A percentile compares a stretch with the other conserved stretches of the same genome.
phyloP scores from a whole-genome alignment of 2,329 filamentous ascomycete species.

The Calonectria montana region DNA sequence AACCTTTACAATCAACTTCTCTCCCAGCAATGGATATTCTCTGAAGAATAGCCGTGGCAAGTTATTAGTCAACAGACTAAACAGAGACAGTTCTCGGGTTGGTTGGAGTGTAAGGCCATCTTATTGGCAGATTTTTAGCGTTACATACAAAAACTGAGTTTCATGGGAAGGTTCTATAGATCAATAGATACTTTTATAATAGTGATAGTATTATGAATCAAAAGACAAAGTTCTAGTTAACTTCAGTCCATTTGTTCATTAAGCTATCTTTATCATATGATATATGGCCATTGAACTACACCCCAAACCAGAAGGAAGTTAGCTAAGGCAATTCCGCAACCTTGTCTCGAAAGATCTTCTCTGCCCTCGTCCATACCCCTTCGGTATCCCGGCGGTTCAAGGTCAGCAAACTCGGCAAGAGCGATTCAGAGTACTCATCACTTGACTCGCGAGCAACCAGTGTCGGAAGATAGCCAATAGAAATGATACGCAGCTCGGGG shows the following conservation, averaged over 20 bases:
- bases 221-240: too few relatives aligned
- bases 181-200: too few relatives aligned
- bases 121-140: not conserved
- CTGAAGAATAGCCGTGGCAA: not conserved
- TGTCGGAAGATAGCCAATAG: conserved; percentile 84
- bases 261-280: too few relatives aligned
- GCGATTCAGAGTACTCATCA: conserved; percentile 81
- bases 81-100: not conserved
- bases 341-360: conserved; percentile 86
- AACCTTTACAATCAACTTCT: conserved; percentile 32
- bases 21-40: conserved; percentile 25
- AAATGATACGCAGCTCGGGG: conserved; percentile 80
- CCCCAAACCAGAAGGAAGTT: too few relatives aligned
- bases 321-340: conserved; percentile 52
- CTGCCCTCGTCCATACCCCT: conserved; percentile 81
- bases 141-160: not conserved
- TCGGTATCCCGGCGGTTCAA: conserved; percentile 77
- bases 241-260: too few relatives aligned
- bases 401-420: conserved; percentile 77
- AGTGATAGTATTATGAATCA: too few relatives aligned
- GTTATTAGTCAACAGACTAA: not conserved
- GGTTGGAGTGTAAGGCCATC: not conserved
- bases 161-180: not conserved
- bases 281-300: too few relatives aligned
- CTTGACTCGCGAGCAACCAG: conserved; percentile 86